Evolutionary conservation across 805 yeast species (phyloP), one percentile per base, ranked within the genome.

Genomic region (Candida sithepensis): DNA sequence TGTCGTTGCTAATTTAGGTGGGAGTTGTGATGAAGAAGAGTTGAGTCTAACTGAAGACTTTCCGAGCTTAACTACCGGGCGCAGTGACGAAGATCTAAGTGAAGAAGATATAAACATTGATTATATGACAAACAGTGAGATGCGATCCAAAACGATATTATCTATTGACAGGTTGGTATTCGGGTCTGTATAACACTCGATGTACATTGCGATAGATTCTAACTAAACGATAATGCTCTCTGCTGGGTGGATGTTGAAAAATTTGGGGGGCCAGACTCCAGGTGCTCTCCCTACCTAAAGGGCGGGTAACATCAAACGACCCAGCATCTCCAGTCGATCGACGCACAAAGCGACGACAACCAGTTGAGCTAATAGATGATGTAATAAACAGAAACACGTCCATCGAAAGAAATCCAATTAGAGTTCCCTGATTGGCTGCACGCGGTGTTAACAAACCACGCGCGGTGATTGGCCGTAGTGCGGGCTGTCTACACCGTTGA

Each of bases 1-100:
- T 2, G 69, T 66, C 9, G 57, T 47, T 3, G 67, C 55, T n/a
- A 67, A 48, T 42, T 64, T 61, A 6, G 59, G 56, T 13, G 55
- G 61, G 21, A 28, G 20, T 20, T 43, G 14, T 9, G 47, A n/a
- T n/a, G n/a, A 21, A 19, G 53, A 34, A 10, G 56, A 50, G 16
- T 34, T 34, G 9, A 34, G 18, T 34, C 38, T 34, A 5, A 16
- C 21, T 34, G 19, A 4, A 16, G 20, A 3, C 12, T 16, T 16
- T 4, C 16, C 16, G 19, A 34, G 20, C 7, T 30, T 30, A 6
- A 30, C 5, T 12, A 14, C 16, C n/a, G n/a, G n/a, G 14, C 34
- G 14, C 8, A 30, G 34, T 30, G 34, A 12, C 13, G 16, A 9
- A n/a, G 34, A 12, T 14, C 16, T 30, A 4, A 30, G 34, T 30